Percentiles rank a stretch among this genome's conserved stretches.
Conservation (phyloP, 768 basidiomycete genomes). For the Polyporus arcularius region DNA sequence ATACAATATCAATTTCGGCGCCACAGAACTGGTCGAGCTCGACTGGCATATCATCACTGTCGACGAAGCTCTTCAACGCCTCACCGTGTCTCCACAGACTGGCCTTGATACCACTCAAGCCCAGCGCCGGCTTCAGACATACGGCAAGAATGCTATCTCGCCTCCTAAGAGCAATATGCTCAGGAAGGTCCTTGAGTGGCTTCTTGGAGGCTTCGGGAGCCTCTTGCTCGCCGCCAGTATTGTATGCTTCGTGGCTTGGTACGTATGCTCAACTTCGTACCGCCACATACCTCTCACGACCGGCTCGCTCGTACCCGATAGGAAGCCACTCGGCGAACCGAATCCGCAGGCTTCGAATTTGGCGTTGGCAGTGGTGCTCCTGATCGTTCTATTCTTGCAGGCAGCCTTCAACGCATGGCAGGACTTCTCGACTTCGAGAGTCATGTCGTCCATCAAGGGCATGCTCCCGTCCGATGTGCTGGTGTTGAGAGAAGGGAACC, state of each 20-base stretch:
- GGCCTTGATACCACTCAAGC: slow-evolving; percentile 55
- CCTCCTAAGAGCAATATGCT: slow-evolving; percentile 46
- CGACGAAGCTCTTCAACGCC: slow-evolving; percentile 5
- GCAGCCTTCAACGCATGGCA: slow-evolving; percentile 57
- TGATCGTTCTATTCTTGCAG: slow-evolving; percentile 43
- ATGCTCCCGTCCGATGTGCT: slow-evolving; percentile 65
- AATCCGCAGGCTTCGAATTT: slow-evolving; percentile 53
- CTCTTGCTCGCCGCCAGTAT: slow-evolving; percentile 47
- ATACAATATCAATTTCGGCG: background rate
- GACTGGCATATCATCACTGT: slow-evolving; percentile 5
- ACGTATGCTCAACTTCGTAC: background rate
- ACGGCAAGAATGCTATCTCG: slow-evolving; percentile 52
- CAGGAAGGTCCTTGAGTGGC: slow-evolving; percentile 42
- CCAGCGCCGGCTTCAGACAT: slow-evolving; percentile 41
- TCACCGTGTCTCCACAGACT: slow-evolving; percentile 35
- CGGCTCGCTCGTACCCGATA: slow-evolving; percentile 17
- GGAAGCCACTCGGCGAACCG: slow-evolving; percentile 62
- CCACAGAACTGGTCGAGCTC: background rate
- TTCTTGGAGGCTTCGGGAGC: slow-evolving; percentile 43
- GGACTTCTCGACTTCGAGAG: slow-evolving; percentile 54
- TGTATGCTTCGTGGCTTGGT: slow-evolving; percentile 57
- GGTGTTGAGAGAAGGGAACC: slow-evolving; percentile 50
- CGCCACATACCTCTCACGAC: background rate
- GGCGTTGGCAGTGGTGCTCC: slow-evolving; percentile 57
- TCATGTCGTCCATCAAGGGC: slow-evolving; percentile 62